Base-by-base conservation (phyloP, 2,329 filamentous ascomycete species). In the Cadophora gregata region DNA sequence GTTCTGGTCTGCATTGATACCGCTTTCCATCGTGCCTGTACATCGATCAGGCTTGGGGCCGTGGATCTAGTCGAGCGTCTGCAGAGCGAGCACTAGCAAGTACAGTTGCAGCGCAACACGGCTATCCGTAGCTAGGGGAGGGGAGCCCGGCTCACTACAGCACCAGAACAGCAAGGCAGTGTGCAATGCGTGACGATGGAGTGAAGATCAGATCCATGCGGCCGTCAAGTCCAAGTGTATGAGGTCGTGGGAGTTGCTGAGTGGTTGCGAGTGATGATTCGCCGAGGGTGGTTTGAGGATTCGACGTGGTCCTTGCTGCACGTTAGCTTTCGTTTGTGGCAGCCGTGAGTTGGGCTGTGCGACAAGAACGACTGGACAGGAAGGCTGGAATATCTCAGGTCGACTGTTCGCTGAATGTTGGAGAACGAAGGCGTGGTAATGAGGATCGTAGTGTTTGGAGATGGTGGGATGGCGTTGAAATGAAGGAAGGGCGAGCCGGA, bases 1-100 rank as follows among this genome's bases (percentile, higher is more conserved):
- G 64, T 77, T 76, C 71, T 76, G 74, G 70, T 77, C 75, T 67
- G 71, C 71, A 65, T 74, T 71, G 69, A 75, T 75, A 65, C 66
- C 72, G 66, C 66, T 70, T 60, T 77, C 75, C 76, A 77, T 77
- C 60, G 63, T 75, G 73, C 63, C 67, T 70, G 66, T 64, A 75
- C 75, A 77, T 77, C 62, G 67, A 69, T 70, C 69, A 71, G 69
- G 70, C 72, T 69, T 58, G 59, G n/a, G 59, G 59, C 25, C 8
- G 10, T 45, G 59, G 45, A 33, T 45, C 19, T 29, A 29, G 56
- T 27, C 24, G 56, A 31, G 19, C n/a, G 42, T 33, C 59, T 61
- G 59, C 59, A 50, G 59, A 29, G 42, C 25, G 42, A 31, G 29
- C n/a, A 59, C 42, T 4, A 51, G 47, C 24, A 21, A 33, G 51